Evolutionary conservation across 2,329 filamentous ascomycete species (phyloP).

Genomic region (Cordyceps cicadae): DNA sequence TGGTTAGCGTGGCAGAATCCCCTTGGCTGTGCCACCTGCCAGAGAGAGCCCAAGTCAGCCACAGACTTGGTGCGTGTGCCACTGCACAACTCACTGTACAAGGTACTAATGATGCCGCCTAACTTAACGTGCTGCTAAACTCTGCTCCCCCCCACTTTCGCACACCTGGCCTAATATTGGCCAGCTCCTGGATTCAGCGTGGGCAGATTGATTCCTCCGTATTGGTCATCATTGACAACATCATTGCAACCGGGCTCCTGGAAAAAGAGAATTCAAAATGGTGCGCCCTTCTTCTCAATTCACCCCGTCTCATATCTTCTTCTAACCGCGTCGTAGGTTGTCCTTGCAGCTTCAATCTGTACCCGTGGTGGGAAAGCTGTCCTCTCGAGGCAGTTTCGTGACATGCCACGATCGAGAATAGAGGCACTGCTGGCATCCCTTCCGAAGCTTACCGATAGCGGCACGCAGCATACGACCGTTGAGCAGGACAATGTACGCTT

Average conservation of each 20-base stretch:
- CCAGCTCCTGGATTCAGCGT: slow-evolving; percentile 14
- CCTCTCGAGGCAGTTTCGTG: slow-evolving; percentile 92
- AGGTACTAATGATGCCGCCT: not conserved
- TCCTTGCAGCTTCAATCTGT: slow-evolving; percentile 97
- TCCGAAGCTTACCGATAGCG: slow-evolving; percentile 91
- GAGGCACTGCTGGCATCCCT: slow-evolving; percentile 95
- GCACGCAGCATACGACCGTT: slow-evolving; percentile 94
- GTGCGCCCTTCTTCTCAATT: slow-evolving; percentile 19
- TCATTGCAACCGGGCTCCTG: slow-evolving; percentile 17
- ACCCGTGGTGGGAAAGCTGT: slow-evolving; percentile 97
- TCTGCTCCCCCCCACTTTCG: slow-evolving; percentile 10
- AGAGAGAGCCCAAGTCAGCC: not conserved
- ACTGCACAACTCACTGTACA: not conserved
- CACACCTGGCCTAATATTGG: slow-evolving; percentile 15
- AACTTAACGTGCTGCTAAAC: not conserved
- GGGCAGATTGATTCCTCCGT: slow-evolving; percentile 9
- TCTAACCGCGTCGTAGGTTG: slow-evolving; percentile 57
- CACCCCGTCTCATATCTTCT: not conserved
- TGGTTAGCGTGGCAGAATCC: slow-evolving; percentile 12
- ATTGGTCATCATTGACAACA: slow-evolving; percentile 8
- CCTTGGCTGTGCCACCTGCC: slow-evolving; percentile 3
- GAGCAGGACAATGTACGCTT: slow-evolving; percentile 99
- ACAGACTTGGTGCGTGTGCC: not conserved
- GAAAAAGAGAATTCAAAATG: slow-evolving; percentile 26
- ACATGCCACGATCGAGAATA: slow-evolving; percentile 94